A percentile compares a stretch with the other conserved stretches of the same genome.
These are phyloP conservation scores for Suillus fuscotomentosus DNA, from an alignment of 768 basidiomycete genomes.

Conservation along the genomic window DNA sequence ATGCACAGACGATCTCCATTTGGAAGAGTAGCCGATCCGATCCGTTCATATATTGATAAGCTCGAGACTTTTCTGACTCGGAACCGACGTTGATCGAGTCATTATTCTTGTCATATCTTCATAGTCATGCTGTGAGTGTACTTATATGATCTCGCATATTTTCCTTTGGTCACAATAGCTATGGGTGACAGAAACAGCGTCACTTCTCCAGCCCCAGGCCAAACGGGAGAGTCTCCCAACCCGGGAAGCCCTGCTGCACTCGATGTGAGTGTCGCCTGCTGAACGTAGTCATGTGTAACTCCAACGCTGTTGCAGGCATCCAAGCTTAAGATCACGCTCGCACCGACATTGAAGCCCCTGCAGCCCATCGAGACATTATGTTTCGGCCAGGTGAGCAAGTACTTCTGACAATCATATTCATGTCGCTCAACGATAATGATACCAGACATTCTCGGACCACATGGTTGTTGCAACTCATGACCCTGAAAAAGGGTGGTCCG, in stretches of 20 bases:
- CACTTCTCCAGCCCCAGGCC: neutral
- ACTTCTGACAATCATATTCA: slow-evolving; percentile 1
- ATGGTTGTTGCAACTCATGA: slow-evolving; percentile 70
- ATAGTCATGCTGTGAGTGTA: neutral
- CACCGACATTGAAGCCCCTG: slow-evolving; percentile 49
- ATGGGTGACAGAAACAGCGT: neutral
- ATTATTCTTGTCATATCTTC: neutral
- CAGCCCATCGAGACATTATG: slow-evolving; percentile 44
- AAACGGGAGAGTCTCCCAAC: neutral
- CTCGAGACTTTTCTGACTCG: neutral
- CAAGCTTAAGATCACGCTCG: slow-evolving; percentile 47
- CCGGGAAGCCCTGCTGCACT: slow-evolving; percentile 4
- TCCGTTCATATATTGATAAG: neutral
- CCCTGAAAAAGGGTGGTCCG: slow-evolving; percentile 63
- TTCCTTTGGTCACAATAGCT: neutral
- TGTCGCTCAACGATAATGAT: neutral
- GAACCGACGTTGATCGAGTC: neutral
- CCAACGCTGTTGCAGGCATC: slow-evolving; percentile 42
- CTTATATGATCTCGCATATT: neutral
- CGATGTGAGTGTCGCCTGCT: slow-evolving; percentile 17
- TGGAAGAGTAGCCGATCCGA: neutral
- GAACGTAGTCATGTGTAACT: neutral
- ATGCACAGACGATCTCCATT: slow-evolving; percentile 30
- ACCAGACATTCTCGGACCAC: slow-evolving; percentile 68
- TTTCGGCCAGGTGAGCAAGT: slow-evolving; percentile 54